These are phyloP conservation scores for Alternaria infectoria DNA, from an alignment of 2,329 filamentous ascomycete genomes.

Conservation along the genomic window DNA sequence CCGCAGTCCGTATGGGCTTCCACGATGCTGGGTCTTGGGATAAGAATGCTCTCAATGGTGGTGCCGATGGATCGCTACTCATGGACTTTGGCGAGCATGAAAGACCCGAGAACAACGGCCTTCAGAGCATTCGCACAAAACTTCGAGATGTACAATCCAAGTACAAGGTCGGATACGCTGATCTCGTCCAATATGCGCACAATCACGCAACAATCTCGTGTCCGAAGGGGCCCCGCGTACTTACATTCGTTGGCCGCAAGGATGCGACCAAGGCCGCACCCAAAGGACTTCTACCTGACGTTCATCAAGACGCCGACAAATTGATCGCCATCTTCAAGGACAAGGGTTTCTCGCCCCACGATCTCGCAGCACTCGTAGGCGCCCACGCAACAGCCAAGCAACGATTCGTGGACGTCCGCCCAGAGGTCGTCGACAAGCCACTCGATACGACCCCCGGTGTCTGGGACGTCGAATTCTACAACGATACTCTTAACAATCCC, in stretches of 20 bases:
- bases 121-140: constrained; percentile 51
- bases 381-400: constrained; percentile 61
- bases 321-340: constrained; percentile 57
- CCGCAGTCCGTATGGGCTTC: constrained; percentile 44
- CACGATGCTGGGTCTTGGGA: constrained; percentile 47
- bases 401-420: constrained; percentile 51
- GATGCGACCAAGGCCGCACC: constrained; percentile 53
- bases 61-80: constrained; percentile 52
- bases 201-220: constrained; percentile 57
- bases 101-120: constrained; percentile 53
- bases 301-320: constrained; percentile 49
- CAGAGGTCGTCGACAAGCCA: constrained; percentile 44
- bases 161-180: constrained; percentile 58
- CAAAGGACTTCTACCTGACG: constrained; percentile 54
- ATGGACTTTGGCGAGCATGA: constrained; percentile 47
- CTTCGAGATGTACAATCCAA: constrained; percentile 50
- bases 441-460: constrained; percentile 58
- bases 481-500: constrained; percentile 41
- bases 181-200: constrained; percentile 60
- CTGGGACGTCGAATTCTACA: constrained; percentile 61
- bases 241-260: constrained; percentile 57
- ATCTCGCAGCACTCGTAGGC: constrained; percentile 62
- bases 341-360: constrained; percentile 59
- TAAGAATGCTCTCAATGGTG: constrained; percentile 44
- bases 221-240: constrained; percentile 59